Percentiles rank a stretch among this genome's conserved stretches.
Evolutionary conservation across 805 yeast species (phyloP).

Genomic region (Barnettozyma wickerhamii): DNA sequence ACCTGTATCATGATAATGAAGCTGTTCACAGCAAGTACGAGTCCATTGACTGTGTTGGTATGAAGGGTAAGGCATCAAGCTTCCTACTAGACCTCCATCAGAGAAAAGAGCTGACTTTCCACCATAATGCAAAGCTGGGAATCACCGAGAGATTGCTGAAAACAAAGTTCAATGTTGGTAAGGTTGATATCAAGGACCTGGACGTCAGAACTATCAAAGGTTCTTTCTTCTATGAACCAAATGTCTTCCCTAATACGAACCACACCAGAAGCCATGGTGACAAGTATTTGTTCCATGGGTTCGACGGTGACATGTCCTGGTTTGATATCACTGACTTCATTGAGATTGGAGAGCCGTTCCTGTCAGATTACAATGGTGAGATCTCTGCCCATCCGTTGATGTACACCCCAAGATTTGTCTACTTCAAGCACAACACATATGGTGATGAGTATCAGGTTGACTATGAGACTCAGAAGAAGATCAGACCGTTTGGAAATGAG

Average conservation of each 20-base stretch:
- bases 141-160: conserved; percentile 43
- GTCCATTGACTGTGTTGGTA: conserved; percentile 52
- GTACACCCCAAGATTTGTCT: conserved; percentile 65
- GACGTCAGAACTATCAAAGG: conserved; percentile 59
- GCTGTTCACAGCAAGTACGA: conserved; percentile 35
- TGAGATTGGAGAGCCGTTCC: conserved; percentile 46
- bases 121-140: conserved; percentile 43
- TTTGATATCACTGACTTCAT: conserved; percentile 57
- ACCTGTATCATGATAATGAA: conserved; percentile 55
- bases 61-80: conserved; percentile 54
- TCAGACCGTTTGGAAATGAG: conserved; percentile 46
- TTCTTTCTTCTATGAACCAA: conserved; percentile 31
- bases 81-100: conserved; percentile 68
- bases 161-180: conserved; percentile 65
- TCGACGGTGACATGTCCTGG: conserved; percentile 58
- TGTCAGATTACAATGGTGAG: conserved; percentile 32
- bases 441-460: conserved; percentile 38
- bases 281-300: conserved; percentile 29
- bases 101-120: conserved; percentile 42
- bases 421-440: conserved; percentile 57
- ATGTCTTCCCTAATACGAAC: conserved; percentile 9
- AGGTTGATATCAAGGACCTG: conserved; percentile 47
- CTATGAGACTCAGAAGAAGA: conserved; percentile 29
- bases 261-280: conserved; percentile 6
- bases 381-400: conserved; percentile 58